Evolutionary conservation across 179 eudicot genomes (phyloP).

Genomic region (Beta lomatogona): DNA sequence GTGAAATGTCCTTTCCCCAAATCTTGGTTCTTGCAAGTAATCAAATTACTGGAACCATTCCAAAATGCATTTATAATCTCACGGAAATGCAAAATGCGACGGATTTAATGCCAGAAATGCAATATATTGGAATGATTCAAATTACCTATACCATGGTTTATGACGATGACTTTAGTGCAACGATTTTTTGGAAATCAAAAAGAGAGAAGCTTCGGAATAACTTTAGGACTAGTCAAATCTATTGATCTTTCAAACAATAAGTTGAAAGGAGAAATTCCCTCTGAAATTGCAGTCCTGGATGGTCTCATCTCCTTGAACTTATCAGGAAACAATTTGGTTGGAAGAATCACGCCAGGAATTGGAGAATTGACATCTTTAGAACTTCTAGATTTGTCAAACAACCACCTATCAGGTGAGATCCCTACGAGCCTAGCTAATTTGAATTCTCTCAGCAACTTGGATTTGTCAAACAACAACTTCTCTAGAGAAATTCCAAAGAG

Average conservation of each 20-base stretch:
- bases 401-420: constrained; percentile 19
- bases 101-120: no score
- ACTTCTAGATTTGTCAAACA: constrained; percentile 23
- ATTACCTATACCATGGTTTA: neutral
- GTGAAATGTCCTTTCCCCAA: constrained; percentile 22
- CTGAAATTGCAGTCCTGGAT: neutral
- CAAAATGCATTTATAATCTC: constrained; percentile 27
- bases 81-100: constrained; percentile 15
- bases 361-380: constrained; percentile 13
- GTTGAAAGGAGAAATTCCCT: constrained; percentile 34
- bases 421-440: constrained; percentile 22
- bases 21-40: constrained; percentile 31
- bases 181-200: neutral
- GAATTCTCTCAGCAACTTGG: neutral
- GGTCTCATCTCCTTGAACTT: constrained; percentile 25
- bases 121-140: neutral
- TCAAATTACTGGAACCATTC: constrained; percentile 23
- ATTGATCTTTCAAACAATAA: constrained; percentile 27
- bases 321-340: constrained; percentile 22
- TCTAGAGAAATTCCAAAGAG: constrained; percentile 15
- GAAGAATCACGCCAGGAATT: constrained; percentile 18
- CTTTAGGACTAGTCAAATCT: neutral
- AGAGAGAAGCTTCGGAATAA: neutral
- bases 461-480: constrained; percentile 27
- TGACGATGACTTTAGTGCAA: neutral